Percentiles rank a stretch among this genome's conserved stretches.
Evolutionary conservation across 176 grass and related monocot species (phyloP).

Genomic region (Triticum monococcum): DNA sequence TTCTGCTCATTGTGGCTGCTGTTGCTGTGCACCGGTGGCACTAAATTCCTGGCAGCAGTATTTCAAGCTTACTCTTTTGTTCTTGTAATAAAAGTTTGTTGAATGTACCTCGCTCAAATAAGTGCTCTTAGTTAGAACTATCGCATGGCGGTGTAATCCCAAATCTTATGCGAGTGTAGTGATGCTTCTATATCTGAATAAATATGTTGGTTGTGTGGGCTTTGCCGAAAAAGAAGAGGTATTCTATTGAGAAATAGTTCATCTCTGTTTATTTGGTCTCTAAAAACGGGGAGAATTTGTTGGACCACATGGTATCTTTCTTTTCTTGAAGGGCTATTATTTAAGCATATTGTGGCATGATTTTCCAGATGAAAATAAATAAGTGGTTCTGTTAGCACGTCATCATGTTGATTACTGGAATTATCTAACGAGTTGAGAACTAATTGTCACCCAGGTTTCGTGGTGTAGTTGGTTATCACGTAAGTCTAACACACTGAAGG

Average conservation of each 20-base stretch:
- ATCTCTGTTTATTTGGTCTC: neutral
- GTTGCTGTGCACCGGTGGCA: neutral
- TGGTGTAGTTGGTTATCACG: constrained; percentile 98
- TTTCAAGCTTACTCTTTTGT: neutral
- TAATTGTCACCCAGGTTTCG: constrained; percentile 24
- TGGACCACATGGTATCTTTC: too few species aligned
- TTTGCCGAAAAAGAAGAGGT: neutral
- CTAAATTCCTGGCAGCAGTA: neutral
- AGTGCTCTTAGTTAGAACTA: neutral
- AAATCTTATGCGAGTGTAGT: neutral
- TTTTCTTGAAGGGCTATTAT: too few species aligned
- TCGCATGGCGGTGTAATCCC: neutral
- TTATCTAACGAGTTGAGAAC: too few species aligned
- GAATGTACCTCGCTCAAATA: neutral
- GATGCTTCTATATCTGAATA: too few species aligned
- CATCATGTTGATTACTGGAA: too few species aligned
- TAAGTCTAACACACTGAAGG: constrained; percentile 97
- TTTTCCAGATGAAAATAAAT: too few species aligned
- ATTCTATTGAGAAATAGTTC: neutral
- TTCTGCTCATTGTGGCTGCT: neutral
- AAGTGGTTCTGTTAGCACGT: too few species aligned
- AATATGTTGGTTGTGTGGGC: too few species aligned
- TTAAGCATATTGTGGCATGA: too few species aligned
- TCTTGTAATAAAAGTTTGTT: neutral
- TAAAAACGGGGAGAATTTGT: neutral